Evolutionary conservation across 805 yeast species (phyloP), one percentile per base, ranked within the genome.

Genomic region (Wilhelminamyces savonicus): DNA sequence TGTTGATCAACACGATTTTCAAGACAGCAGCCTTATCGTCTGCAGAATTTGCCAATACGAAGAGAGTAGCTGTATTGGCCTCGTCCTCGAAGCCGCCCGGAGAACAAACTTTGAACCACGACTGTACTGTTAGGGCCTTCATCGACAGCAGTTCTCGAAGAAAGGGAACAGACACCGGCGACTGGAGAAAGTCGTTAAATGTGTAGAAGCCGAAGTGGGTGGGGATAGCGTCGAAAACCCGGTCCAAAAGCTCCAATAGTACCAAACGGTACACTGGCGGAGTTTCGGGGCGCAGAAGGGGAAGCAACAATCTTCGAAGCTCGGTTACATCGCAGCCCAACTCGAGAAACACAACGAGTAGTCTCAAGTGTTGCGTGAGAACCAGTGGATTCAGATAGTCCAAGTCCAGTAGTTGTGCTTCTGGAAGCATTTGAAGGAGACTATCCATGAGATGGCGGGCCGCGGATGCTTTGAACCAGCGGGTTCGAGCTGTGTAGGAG

Each of bases 41-140:
- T 14, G 47, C 40, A 2, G 66, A 48, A 29, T 45, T 50, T 4
- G 62, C 43, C 8, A 62, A 33, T 26, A 46, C 40, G 26, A 62
- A 44, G 15, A 62, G 36, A 2, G 48, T 37, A 2, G 46, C 22
- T 2, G 40, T 27, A 12, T 40, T 40, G 5, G 47, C 25, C 20
- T 37, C 26, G 15, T 24, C 43, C 11, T 29, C 17, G 20, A 36
- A 34, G 14, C 34, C 36, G 13, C 18, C 23, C 15, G 34, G 28
- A 12, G 32, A 36, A 22, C 40, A 48, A 17, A 64, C 28, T 32
- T 60, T 61, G 29, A 66, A 51, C 72, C 71, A 66, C 6, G 62
- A 39, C 22, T 59, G 63, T 10, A 67, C 39, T 0, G 71, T 48
- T 29, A 66, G 55, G 16, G 45, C 30, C 21, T 44, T 50, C 41